A percentile compares a stretch with the other conserved stretches of the same genome.
Conservation (phyloP, 2,329 filamentous ascomycete species). For the Botrytis fragariae region DNA sequence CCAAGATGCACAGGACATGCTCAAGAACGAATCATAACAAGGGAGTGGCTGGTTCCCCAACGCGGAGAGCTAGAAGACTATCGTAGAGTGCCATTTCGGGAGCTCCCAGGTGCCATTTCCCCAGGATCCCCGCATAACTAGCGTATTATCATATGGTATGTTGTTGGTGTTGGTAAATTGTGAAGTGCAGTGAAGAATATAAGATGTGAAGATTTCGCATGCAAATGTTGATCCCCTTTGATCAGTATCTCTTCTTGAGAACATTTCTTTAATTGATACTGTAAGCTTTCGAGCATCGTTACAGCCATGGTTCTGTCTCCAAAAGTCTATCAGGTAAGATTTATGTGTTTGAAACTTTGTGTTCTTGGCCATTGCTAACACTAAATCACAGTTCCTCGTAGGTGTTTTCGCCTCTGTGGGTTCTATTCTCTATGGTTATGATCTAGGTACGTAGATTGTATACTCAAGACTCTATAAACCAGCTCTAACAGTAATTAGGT, state of each 20-base stretch:
- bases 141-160: not conserved
- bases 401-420: constrained; percentile 53
- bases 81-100: not conserved
- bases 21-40: not conserved
- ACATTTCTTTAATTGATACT: not conserved
- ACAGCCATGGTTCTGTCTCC: constrained; percentile 33
- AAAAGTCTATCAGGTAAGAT: constrained; percentile 38
- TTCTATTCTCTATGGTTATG: constrained; percentile 55
- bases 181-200: constrained; percentile 3
- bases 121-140: constrained; percentile 22
- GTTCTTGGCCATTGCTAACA: not conserved
- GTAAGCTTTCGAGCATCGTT: constrained; percentile 14
- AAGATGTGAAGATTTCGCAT: constrained; percentile 12
- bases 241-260: constrained; percentile 4
- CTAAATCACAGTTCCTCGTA: constrained; percentile 38
- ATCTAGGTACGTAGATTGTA: constrained; percentile 49
- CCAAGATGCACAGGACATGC: not conserved
- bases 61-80: not conserved
- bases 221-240: not conserved
- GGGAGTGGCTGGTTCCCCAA: not conserved
- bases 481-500: constrained; percentile 14
- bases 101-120: not conserved
- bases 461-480: constrained; percentile 16
- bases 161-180: not conserved
- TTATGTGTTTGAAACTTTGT: not conserved